phyloP scores from a whole-genome alignment of 1,284 basidiomycete species.

The Leccinum subrobustum region DNA sequence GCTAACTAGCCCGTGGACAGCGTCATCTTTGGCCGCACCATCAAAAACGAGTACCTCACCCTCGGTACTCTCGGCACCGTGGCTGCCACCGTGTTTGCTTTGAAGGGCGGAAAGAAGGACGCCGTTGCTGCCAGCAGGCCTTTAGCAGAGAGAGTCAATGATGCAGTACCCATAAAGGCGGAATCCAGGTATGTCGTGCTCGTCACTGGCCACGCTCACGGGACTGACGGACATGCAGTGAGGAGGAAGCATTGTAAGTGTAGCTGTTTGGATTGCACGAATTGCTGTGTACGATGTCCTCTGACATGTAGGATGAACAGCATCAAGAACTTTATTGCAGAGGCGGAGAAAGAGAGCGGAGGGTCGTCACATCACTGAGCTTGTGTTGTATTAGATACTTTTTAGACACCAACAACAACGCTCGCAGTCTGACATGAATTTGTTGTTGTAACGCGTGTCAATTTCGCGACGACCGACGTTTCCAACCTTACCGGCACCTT shows the following conservation, averaged over 20 bases:
- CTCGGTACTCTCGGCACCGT: constrained; percentile 60
- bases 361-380: constrained; percentile 33
- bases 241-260: constrained; percentile 74
- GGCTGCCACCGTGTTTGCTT: constrained; percentile 49
- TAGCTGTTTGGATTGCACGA: constrained; percentile 4
- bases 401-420: neutral
- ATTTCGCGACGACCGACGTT: neutral
- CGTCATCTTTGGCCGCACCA: constrained; percentile 68
- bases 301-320: constrained; percentile 54
- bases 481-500: neutral
- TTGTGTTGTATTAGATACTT: constrained; percentile 10
- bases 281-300: constrained; percentile 30
- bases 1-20: constrained; percentile 36
- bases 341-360: constrained; percentile 70
- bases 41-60: constrained; percentile 77
- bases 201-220: neutral
- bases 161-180: constrained; percentile 59
- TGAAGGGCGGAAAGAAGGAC: constrained; percentile 53
- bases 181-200: constrained; percentile 55
- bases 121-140: constrained; percentile 42
- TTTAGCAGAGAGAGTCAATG: constrained; percentile 53
- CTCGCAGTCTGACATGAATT: constrained; percentile 10
- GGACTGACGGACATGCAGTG: constrained; percentile 38
- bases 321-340: constrained; percentile 73
- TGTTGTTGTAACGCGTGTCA: neutral